Percentiles rank a stretch among this genome's conserved stretches.
Evolutionary conservation across 2,329 filamentous ascomycete genomes (phyloP).

Genomic region (Curvularia spicifera): DNA sequence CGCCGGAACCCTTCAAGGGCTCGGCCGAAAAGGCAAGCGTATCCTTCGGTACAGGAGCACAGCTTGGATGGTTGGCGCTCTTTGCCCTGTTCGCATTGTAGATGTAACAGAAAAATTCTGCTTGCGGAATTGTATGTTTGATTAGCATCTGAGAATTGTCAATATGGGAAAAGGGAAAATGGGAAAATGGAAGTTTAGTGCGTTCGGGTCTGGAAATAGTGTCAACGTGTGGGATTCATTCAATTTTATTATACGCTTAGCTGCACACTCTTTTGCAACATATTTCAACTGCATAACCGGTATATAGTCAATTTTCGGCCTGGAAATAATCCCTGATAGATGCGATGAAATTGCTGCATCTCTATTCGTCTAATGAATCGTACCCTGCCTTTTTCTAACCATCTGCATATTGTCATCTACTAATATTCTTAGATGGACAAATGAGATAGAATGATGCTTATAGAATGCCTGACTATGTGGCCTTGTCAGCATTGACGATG

Average conservation of each 20-base stretch:
- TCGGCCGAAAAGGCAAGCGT: slow-evolving; percentile 20
- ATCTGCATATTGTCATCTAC: neutral
- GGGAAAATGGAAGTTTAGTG: neutral
- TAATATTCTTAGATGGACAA: neutral
- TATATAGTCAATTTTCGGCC: neutral
- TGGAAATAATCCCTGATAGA: neutral
- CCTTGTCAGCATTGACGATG: slow-evolving; percentile 30
- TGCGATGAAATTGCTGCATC: neutral
- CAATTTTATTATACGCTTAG: neutral
- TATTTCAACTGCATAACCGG: neutral
- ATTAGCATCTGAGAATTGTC: neutral
- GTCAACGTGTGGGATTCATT: neutral
- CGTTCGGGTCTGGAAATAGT: neutral
- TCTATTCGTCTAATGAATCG: neutral
- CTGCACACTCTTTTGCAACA: neutral
- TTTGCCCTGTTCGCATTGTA: slow-evolving; percentile 22
- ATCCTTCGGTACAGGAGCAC: slow-evolving; percentile 19
- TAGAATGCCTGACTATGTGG: neutral
- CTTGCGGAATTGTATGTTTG: neutral
- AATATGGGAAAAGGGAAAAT: neutral
- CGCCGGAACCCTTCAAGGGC: slow-evolving; percentile 32
- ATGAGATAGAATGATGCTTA: neutral
- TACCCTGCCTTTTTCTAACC: neutral
- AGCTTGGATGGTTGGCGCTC: slow-evolving; percentile 25
- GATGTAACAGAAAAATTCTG: neutral